A percentile compares a stretch with the other conserved stretches of the same genome.
phyloP scores from a whole-genome alignment of 148 eudicot species.

The Drosera capensis region DNA sequence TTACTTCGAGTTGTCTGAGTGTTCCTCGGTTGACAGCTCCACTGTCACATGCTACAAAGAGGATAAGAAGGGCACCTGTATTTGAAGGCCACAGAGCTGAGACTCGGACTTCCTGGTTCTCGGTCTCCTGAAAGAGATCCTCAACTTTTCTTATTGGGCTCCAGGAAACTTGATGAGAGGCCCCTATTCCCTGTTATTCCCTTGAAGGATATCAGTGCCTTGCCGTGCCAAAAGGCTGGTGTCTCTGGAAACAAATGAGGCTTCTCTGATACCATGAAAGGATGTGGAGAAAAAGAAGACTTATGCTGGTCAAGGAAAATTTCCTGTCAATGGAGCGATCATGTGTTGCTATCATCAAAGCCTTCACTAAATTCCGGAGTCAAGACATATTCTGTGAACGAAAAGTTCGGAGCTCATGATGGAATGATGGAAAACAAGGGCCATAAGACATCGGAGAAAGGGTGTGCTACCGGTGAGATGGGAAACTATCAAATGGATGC shows the following conservation, averaged over 20 bases:
- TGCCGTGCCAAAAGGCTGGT: constrained; percentile 24
- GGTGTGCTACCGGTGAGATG: constrained; percentile 3
- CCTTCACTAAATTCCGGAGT: background rate
- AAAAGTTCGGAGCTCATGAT: constrained; percentile 21
- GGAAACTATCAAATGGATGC: background rate
- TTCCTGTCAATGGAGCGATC: background rate
- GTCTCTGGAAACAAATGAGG: constrained; percentile 73
- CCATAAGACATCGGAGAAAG: constrained; percentile 27
- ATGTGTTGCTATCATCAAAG: background rate
- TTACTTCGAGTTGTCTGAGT: constrained; percentile 65
- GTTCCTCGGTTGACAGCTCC: constrained; percentile 78
- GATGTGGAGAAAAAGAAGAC: constrained; percentile 22
- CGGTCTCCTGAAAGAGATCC: constrained; percentile 65
- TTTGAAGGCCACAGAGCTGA: constrained; percentile 71
- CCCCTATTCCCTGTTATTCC: constrained; percentile 68
- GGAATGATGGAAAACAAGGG: constrained; percentile 18
- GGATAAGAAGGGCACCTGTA: constrained; percentile 37
- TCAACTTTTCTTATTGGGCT: constrained; percentile 21
- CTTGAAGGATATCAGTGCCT: constrained; percentile 32
- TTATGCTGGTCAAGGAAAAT: constrained; percentile 8
- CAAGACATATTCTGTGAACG: constrained; percentile 1
- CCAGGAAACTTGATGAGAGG: constrained; percentile 58
- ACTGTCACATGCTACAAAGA: constrained; percentile 31
- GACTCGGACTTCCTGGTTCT: constrained; percentile 87
- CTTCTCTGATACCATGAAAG: constrained; percentile 47